Evolutionary conservation across 371 early-diverging fungal genomes (phyloP).

Genomic region (Mucor saturninus): DNA sequence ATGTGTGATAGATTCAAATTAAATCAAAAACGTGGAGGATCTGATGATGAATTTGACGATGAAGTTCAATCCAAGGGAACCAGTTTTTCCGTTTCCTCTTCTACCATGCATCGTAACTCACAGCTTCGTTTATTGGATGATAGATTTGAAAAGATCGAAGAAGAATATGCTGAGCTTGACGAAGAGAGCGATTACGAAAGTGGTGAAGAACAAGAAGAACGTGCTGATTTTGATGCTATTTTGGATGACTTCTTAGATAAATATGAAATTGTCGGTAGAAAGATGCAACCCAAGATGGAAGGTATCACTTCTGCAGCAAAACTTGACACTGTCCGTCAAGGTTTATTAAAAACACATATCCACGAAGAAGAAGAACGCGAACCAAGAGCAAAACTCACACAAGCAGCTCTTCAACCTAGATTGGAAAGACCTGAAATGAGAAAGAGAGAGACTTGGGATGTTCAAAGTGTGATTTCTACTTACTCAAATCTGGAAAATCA

Average conservation of each 20-base stretch:
- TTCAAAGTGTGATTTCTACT: slow-evolving; percentile 78
- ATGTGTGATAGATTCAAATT: slow-evolving; percentile 39
- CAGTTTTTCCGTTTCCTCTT: slow-evolving; percentile 86
- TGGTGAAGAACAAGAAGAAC: slow-evolving; percentile 43
- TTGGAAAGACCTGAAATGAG: slow-evolving; percentile 51
- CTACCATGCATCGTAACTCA: slow-evolving; percentile 90
- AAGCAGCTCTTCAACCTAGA: slow-evolving; percentile 26
- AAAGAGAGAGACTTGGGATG: slow-evolving; percentile 77
- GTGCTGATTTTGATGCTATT: slow-evolving; percentile 74
- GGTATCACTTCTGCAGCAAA: slow-evolving; percentile 67
- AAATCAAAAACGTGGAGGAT: slow-evolving; percentile 45
- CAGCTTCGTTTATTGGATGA: slow-evolving; percentile 90
- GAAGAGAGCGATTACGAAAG: slow-evolving; percentile 64
- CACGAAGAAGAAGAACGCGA: slow-evolving; percentile 22
- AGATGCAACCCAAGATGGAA: slow-evolving; percentile 69
- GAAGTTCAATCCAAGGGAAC: slow-evolving; percentile 56
- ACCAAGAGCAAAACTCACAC: slow-evolving; percentile 39
- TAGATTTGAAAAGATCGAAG: slow-evolving; percentile 86
- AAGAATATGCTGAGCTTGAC: slow-evolving; percentile 78
- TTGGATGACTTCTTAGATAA: slow-evolving; percentile 90
- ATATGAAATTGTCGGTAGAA: slow-evolving; percentile 80
- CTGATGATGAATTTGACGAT: slow-evolving; percentile 47
- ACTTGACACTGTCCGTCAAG: slow-evolving; percentile 73
- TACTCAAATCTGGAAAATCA: slow-evolving; percentile 88
- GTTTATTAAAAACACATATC: slow-evolving; percentile 34